Evolutionary conservation across 2,329 filamentous ascomycete genomes (phyloP).

Genomic region (Podosphaera leucotricha): DNA sequence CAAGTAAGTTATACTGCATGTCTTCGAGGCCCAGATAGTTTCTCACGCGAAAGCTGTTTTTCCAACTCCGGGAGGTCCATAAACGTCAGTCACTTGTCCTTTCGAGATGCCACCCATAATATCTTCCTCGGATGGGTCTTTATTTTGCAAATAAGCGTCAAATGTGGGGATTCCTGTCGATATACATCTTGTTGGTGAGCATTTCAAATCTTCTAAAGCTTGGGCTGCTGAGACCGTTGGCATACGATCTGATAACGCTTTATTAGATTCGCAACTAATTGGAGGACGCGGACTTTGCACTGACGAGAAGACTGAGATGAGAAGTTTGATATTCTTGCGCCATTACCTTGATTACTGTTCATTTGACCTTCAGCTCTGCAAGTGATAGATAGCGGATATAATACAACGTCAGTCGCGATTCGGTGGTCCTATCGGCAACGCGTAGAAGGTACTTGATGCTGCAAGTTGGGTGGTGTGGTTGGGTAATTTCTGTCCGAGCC

Average conservation of each 20-base stretch:
- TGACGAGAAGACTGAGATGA: conserved; percentile 13
- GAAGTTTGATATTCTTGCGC: conserved; percentile 37
- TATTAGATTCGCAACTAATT: too few relatives aligned
- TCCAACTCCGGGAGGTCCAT: conserved; percentile 65
- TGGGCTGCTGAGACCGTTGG: conserved; percentile 57
- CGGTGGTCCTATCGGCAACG: too few relatives aligned
- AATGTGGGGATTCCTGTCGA: conserved; percentile 31
- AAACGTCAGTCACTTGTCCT: conserved; percentile 66
- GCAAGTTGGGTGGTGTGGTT: too few relatives aligned
- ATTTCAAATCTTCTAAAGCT: conserved; percentile 36
- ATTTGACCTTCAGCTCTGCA: conserved; percentile 17
- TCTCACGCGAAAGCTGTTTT: conserved; percentile 50
- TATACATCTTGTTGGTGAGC: conserved; percentile 25
- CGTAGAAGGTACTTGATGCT: too few relatives aligned
- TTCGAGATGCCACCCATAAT: conserved; percentile 36
- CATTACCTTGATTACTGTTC: conserved; percentile 36
- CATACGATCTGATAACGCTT: conserved; percentile 47
- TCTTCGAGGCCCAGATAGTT: neutral
- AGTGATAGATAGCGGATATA: too few relatives aligned
- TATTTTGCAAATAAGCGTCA: conserved; percentile 23
- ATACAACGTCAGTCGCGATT: too few relatives aligned
- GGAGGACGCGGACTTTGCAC: conserved; percentile 1
- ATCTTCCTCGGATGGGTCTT: conserved; percentile 6
- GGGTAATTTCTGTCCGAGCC: too few relatives aligned
- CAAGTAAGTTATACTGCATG: neutral